These are phyloP conservation scores for Saitozyma podzolica DNA, from an alignment of 768 basidiomycete species.

Conservation along the genomic window DNA sequence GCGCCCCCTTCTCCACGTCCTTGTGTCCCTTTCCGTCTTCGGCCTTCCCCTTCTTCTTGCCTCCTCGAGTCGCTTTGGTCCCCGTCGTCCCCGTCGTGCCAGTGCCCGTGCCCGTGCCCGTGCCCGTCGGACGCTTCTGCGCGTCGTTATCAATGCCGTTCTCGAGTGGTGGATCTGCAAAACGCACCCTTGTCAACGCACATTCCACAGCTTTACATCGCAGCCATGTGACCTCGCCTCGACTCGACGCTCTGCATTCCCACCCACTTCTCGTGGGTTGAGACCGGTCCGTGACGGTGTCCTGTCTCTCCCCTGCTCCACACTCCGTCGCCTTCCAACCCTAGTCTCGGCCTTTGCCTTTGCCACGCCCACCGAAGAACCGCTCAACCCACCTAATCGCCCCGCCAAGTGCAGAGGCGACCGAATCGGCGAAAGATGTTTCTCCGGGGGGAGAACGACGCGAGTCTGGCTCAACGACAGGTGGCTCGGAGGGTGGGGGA, in stretches of 20 bases:
- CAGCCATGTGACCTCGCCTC: constrained; percentile 6
- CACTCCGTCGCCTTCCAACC: background rate
- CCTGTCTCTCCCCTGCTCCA: too few relatives aligned
- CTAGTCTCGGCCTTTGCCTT: constrained; percentile 8
- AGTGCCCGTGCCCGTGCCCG: background rate
- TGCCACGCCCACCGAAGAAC: constrained; percentile 17
- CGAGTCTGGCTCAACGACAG: constrained; percentile 10
- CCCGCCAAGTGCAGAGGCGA: constrained; percentile 34
- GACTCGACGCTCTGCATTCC: constrained; percentile 7
- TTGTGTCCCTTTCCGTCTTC: constrained; percentile 2
- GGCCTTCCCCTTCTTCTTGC: background rate
- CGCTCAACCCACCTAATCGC: constrained; percentile 36
- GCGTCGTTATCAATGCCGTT: too few relatives aligned
- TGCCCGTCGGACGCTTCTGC: too few relatives aligned
- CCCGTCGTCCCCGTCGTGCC: background rate
- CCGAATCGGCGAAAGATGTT: constrained; percentile 4
- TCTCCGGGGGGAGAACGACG: constrained; percentile 2
- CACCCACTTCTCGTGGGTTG: constrained; percentile 1
- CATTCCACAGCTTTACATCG: background rate
- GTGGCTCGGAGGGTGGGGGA: background rate
- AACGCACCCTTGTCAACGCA: constrained; percentile 1
- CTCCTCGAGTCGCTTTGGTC: background rate
- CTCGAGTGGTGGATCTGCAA: too few relatives aligned
- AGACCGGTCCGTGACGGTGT: too few relatives aligned
- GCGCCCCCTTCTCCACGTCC: constrained; percentile 2